Evolutionary conservation across 345 rosid species (phyloP).

Genomic region (Pseudoturritis turrita): DNA sequence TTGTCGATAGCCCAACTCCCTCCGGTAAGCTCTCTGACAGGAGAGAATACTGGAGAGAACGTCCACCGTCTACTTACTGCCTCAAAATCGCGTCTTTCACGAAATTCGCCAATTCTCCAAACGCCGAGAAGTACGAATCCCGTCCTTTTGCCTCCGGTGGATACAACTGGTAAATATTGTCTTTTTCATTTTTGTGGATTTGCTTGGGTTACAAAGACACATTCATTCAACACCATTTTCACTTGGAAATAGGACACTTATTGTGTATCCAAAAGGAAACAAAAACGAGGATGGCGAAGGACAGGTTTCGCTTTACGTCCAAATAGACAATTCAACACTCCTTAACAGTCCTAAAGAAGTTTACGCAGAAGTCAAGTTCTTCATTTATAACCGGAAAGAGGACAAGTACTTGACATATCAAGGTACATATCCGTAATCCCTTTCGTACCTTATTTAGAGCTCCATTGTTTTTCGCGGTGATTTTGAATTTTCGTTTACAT

Average conservation of each 20-base stretch:
- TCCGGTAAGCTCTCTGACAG: neutral
- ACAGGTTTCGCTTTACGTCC: neutral
- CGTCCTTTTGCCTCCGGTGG: constrained; percentile 15
- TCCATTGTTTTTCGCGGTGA: too few species aligned
- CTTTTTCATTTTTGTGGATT: neutral
- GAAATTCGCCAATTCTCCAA: constrained; percentile 1
- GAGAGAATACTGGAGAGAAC: neutral
- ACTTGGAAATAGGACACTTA: constrained; percentile 9
- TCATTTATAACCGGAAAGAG: constrained; percentile 2
- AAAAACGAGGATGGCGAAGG: neutral
- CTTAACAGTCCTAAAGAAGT: constrained; percentile 15
- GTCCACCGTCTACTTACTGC: constrained; percentile 11
- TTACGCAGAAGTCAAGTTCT: constrained; percentile 18
- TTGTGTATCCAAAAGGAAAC: constrained; percentile 22
- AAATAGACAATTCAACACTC: constrained; percentile 14
- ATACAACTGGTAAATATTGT: constrained; percentile 5
- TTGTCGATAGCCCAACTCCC: neutral
- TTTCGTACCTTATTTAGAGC: too few species aligned
- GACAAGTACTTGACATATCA: constrained; percentile 6
- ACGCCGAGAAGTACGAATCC: neutral
- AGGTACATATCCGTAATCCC: neutral
- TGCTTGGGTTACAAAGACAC: too few species aligned
- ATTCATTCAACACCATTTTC: neutral
- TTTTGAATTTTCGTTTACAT: too few species aligned
- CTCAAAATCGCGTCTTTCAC: neutral